phyloP scores from a whole-genome alignment of 139 green algal species.

The Chlamydomonas urium region DNA sequence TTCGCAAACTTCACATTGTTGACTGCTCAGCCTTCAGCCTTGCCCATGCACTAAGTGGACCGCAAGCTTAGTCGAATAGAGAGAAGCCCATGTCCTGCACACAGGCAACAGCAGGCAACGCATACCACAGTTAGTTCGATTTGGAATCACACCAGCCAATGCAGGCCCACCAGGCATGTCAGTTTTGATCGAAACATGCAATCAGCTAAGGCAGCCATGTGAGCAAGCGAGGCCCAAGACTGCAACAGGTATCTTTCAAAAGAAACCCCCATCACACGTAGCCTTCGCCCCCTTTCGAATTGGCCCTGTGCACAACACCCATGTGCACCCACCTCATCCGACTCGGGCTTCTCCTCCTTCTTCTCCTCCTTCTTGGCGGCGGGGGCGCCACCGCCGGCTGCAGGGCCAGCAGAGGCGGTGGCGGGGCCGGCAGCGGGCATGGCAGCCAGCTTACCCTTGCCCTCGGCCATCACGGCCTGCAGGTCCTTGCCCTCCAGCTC shows the following conservation, averaged over 20 bases:
- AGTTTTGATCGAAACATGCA: background rate
- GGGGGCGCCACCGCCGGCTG: slow-evolving; percentile 29
- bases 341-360: slow-evolving; percentile 66
- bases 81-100: slow-evolving; percentile 70
- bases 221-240: background rate
- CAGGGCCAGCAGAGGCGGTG: slow-evolving; percentile 24
- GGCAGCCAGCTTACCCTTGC: slow-evolving; percentile 67
- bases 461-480: slow-evolving; percentile 35
- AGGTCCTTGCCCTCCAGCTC: slow-evolving; percentile 75
- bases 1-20: too few species aligned
- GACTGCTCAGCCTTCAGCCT: too few species aligned
- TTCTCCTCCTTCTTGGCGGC: slow-evolving; percentile 35
- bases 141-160: background rate
- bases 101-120: background rate
- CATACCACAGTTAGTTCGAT: background rate
- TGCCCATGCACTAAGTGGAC: too few species aligned
- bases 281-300: background rate
- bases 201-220: background rate
- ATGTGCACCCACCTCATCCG: slow-evolving; percentile 47
- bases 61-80: slow-evolving; percentile 64
- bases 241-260: background rate
- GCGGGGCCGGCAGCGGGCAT: slow-evolving; percentile 53
- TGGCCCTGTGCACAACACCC: too few species aligned
- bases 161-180: background rate
- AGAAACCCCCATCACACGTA: background rate